Base-by-base conservation (phyloP, 106 monocot genomes). In the Phalaenopsis aphrodite region DNA sequence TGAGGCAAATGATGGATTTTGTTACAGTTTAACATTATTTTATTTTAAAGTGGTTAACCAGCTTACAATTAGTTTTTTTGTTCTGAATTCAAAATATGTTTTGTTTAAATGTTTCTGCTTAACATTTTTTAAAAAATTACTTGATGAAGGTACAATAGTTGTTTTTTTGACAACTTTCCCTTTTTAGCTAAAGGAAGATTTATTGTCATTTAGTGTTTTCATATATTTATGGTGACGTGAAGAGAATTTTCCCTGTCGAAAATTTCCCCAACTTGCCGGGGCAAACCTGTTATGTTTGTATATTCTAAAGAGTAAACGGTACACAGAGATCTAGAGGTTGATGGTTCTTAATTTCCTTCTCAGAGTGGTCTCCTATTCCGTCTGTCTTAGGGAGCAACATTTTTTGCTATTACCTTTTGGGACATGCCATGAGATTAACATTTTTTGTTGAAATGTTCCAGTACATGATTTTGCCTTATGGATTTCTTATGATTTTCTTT, bases 241-340 rank as follows among this genome's bases (percentile, higher is more conserved):
- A 37, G 5, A 75, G 19, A 75, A 48, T 15, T 72, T 80, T 80
- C 71, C 73, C 38, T 55, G 71, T 15, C 47, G 69, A 72, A 80
- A 52, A 30, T 71, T 73, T 82, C 82, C 82, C 78, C 24, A 24
- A 55, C 85, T 72, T 71, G 14, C 1, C 55, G 83, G 87, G 83
- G 85, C 85, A 83, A 83, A 85, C 81, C 16, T 55, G 18, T 30
- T 36, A 72, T 90, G 83, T 87, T 85, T 87, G 85, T 21, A 90
- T 30, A 90, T 85, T 87, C 85, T 82, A 1, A 1, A 67, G 30
- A 77, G 81, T 74, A 77, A 85, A 90, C 79, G 82, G 85, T 79
- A 73, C 42, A 87, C 41, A 90, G 1, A 41, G 81, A 58, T 77
- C 79, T 76, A 36, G 75, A 15, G 78, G 90, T 85, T 85, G 87